Evolutionary conservation across 441 rosid genomes (phyloP).

Genomic region (Populus hybrid): DNA sequence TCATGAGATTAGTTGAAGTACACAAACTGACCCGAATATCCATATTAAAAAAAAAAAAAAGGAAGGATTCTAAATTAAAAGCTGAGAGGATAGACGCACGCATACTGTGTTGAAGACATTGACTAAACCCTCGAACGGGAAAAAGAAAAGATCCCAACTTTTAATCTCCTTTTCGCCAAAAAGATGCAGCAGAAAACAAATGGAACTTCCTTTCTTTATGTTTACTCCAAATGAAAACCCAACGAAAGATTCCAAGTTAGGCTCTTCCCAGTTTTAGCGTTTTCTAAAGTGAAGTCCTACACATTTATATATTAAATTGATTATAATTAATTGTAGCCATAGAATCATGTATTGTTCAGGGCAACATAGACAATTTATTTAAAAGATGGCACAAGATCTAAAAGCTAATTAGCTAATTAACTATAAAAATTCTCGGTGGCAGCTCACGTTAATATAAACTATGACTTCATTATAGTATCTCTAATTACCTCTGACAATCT

Average conservation of each 20-base stretch:
- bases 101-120: no score
- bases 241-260: neutral
- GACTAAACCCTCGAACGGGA: no score
- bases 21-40: fast-evolving
- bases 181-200: neutral
- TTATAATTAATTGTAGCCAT: neutral
- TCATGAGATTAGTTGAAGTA: fast-evolving
- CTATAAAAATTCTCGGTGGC: neutral
- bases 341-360: neutral
- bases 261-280: neutral
- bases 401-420: conserved; percentile 15
- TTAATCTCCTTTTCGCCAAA: neutral
- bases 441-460: neutral
- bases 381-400: conserved; percentile 17
- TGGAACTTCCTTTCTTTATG: neutral
- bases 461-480: neutral
- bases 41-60: no score
- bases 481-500: neutral
- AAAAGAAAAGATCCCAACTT: neutral
- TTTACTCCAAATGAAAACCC: neutral
- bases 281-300: neutral
- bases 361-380: neutral
- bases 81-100: neutral
- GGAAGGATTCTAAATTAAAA: neutral
- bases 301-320: neutral